Base-by-base conservation (phyloP, 305 asterid genomes). In the Fraxinus ornus region DNA sequence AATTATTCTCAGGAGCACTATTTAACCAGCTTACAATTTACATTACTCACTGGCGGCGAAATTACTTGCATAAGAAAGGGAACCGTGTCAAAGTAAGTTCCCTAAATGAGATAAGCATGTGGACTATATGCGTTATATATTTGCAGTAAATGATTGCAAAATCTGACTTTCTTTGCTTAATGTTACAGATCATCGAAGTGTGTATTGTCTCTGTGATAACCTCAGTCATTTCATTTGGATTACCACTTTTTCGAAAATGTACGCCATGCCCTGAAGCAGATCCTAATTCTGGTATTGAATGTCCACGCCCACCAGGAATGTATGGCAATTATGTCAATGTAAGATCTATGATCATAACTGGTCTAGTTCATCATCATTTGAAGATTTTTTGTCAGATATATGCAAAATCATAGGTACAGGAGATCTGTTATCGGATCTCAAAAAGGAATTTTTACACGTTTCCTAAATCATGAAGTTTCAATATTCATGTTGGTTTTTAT, bases 301-400 rank as follows among this genome's bases (percentile, higher is more conserved):
- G 99, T 87, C 99, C 99, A 15, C 97, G 94, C 33, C 95, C 97
- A 49, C 97, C 97, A 24, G 98, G 99, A 81, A 95, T 94, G 98
- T 93, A 93, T 79, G 98, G 98, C 76, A 95, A 94, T 82, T 95
- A 95, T 82, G 99, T 95, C 75, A 95, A 95, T 84, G 98, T 95
- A 91, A 88, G 94, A 77, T 87, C 57, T 49, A 17, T 52, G n/a
- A 35, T 15, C 76, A 0, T 17, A 4, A 30, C 19, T 70, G 76
- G 44, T 70, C 21, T 28, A 4, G 76, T 70, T 32, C 9, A 24
- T 30, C 15, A 70, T 5, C 76, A 70, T 10, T 30, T 70, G 44
- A 15, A 28, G 76, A 70, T 70, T 70, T 30, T 70, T 70, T 70
- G 7, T 32, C 44, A 70, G 36, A 32, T 32, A 30, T 30, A 6